A percentile compares a stretch with the other conserved stretches of the same genome.
Evolutionary conservation across 176 grass and related monocot species (phyloP).

Genomic region (Ananas comosus): DNA sequence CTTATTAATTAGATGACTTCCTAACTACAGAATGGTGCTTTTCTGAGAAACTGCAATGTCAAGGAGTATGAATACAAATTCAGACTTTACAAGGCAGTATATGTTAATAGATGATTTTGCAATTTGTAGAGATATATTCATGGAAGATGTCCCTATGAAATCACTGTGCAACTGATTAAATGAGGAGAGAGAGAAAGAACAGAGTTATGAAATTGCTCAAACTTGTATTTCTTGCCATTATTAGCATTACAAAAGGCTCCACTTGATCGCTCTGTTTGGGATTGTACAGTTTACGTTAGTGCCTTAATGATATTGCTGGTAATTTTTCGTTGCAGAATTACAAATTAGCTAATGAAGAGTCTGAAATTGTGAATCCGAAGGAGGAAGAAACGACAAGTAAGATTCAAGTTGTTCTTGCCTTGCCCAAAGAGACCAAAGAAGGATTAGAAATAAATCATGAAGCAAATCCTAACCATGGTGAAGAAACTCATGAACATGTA

Average conservation of each 20-base stretch:
- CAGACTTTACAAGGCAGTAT: too few species aligned
- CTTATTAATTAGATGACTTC: too few species aligned
- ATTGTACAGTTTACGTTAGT: background rate
- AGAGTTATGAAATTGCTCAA: background rate
- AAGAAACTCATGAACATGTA: background rate
- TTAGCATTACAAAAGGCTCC: background rate
- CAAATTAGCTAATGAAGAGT: constrained; percentile 6
- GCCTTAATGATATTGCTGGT: background rate
- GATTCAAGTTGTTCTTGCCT: background rate
- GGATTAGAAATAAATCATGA: constrained; percentile 1
- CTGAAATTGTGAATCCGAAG: background rate
- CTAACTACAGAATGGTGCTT: too few species aligned
- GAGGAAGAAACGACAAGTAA: background rate
- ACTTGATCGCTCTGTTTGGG: background rate
- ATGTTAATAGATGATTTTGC: too few species aligned
- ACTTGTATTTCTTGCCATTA: background rate
- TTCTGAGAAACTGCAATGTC: too few species aligned
- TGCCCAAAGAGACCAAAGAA: background rate
- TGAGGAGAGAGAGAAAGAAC: too few species aligned
- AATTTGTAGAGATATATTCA: too few species aligned
- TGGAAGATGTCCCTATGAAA: too few species aligned
- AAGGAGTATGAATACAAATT: too few species aligned
- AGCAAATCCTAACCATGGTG: background rate
- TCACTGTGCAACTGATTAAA: too few species aligned
- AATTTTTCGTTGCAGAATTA: background rate